These are phyloP conservation scores for Candida schatavii DNA, from an alignment of 805 yeast genomes.

Conservation along the genomic window DNA sequence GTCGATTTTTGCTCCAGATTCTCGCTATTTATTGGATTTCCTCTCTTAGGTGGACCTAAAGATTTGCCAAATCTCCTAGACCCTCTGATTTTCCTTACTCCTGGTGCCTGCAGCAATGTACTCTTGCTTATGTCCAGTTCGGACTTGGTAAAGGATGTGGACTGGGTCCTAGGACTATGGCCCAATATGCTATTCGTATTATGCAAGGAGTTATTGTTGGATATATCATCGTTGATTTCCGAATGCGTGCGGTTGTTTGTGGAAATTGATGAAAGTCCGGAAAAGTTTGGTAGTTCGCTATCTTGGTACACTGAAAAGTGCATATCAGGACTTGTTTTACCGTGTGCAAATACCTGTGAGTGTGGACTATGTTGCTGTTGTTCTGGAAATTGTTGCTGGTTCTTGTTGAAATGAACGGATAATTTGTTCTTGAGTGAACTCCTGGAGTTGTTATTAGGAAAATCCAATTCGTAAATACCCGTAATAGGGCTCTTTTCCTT, in stretches of 20 bases:
- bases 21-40: conserved; percentile 16
- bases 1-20: not conserved
- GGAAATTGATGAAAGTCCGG: conserved; percentile 4
- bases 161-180: too few relatives aligned
- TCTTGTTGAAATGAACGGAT: conserved; percentile 29
- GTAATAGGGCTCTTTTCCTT: conserved; percentile 16
- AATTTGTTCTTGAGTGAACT: conserved; percentile 25
- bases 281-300: conserved; percentile 2
- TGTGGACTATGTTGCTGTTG: too few relatives aligned
- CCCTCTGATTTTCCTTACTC: conserved; percentile 30
- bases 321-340: not conserved
- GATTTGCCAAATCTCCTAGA: conserved; percentile 34
- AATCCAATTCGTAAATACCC: conserved; percentile 31
- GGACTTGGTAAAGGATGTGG: not conserved
- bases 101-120: conserved; percentile 8
- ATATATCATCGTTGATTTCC: not conserved
- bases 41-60: conserved; percentile 53
- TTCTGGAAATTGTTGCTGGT: not conserved
- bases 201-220: conserved; percentile 1
- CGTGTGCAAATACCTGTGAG: too few relatives aligned
- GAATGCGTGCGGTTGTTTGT: conserved; percentile 6
- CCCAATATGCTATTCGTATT: conserved; percentile 2
- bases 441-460: conserved; percentile 20
- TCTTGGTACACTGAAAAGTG: conserved; percentile 4
- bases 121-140: not conserved